Base-by-base conservation (phyloP, 2,329 filamentous ascomycete species). In the Thermochaetoides dissita region DNA sequence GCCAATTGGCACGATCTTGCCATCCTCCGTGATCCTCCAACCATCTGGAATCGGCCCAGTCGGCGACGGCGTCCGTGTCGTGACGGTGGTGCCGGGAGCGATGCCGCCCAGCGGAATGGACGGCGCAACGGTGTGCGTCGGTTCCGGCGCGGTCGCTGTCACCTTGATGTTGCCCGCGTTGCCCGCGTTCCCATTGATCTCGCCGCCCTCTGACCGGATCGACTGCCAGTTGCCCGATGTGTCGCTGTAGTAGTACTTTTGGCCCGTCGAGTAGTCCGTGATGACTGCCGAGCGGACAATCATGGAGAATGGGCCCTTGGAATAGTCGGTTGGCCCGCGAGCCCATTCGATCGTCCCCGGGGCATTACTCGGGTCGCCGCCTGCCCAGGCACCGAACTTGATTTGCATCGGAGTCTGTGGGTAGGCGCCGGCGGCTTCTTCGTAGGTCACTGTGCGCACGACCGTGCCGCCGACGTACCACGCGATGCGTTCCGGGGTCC, bases 321-420 rank as follows among this genome's bases (percentile, higher is more conserved):
- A 71, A 65, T 91, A 98, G 64, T 95, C 78, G 38, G 86, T 94
- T 38, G 76, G 72, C 10, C 91, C 91, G 42, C 81, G 75, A 43
- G 91, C 84, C 91, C 91, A 98, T 50, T 77, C 69, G 54, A 96
- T 85, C 10, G 89, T 96, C 44, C 91, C 91, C 10, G 71, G 60
- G 1, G 79, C 57, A 60, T 96, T 95, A 53, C 69, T 70, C 1
- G 85, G 63, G 60, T 96, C 91, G 52, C 91, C 91, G 55, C 87
- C 91, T 41, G 85, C 79, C 91, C 91, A 98, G 43, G 82, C 69
- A 46, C 91, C 91, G 53, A 96, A 79, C 63, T 89, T 93, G 64
- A 96, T 66, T 63, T 87, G 82, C 86, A 94, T 94, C 4, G 91
- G 91, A 1, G 87, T 87, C 65, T 98, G 91, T 7, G 91, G 91